A percentile compares a stretch with the other conserved stretches of the same genome.
Conservation (phyloP, 2,329 filamentous ascomycete species). For the Incumbomyces delicatus region DNA sequence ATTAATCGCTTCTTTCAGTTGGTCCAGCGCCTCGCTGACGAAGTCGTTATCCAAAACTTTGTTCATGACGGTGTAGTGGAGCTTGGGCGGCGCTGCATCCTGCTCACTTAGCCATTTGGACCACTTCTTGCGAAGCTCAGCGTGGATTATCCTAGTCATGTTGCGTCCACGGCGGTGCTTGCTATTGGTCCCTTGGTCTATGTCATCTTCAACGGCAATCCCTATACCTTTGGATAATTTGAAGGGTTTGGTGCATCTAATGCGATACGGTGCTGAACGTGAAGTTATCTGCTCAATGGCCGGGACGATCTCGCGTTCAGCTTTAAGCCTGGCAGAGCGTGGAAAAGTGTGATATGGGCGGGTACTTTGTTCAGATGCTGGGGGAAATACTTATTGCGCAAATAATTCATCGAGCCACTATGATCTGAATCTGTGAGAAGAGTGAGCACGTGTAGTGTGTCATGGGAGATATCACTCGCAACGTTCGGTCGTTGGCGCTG, state of each 20-base stretch:
- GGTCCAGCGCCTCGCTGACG: constrained; percentile 7
- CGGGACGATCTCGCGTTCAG: constrained; percentile 8
- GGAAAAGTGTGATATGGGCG: constrained; percentile 21
- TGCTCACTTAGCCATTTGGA: constrained; percentile 17
- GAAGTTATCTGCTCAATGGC: constrained; percentile 8
- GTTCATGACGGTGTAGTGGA: constrained; percentile 20
- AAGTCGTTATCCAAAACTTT: constrained; percentile 14
- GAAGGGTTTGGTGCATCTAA: constrained; percentile 8
- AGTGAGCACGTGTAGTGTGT: constrained; percentile 17
- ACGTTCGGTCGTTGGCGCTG: not conserved
- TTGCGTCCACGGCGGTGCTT: constrained; percentile 1
- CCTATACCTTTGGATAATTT: constrained; percentile 9
- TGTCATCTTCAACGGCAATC: constrained; percentile 7
- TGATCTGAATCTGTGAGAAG: constrained; percentile 16
- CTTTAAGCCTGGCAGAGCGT: constrained; percentile 19
- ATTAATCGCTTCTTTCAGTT: constrained; percentile 7
- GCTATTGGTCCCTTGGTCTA: not conserved
- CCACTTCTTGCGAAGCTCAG: constrained; percentile 10
- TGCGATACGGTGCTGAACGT: constrained; percentile 5
- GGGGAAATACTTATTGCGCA: constrained; percentile 20
- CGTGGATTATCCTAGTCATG: constrained; percentile 7
- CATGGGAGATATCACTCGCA: not conserved
- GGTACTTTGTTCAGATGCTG: constrained; percentile 16
- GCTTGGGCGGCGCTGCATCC: constrained; percentile 12
- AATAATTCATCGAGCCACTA: constrained; percentile 13